These are phyloP conservation scores for Miscanthus sacchariflorus DNA, from an alignment of 202 grass and related monocot species.

Conservation along the genomic window DNA sequence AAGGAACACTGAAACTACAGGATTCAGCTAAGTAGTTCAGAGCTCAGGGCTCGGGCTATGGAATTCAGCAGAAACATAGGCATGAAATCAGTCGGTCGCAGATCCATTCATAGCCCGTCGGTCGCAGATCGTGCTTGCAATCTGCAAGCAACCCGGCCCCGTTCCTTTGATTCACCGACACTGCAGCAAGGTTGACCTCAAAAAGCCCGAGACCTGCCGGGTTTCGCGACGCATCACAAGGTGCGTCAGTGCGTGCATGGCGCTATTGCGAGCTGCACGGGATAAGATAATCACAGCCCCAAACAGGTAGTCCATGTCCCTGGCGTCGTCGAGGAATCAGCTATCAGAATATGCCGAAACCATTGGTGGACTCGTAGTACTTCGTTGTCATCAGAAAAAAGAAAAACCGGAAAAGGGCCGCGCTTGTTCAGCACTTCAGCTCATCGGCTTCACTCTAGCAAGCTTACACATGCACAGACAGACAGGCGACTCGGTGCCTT, in stretches of 20 bases:
- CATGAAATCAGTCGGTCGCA: neutral
- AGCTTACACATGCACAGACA: neutral
- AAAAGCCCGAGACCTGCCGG: constrained; percentile 43
- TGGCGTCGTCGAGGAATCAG: constrained; percentile 35
- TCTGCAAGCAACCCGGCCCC: constrained; percentile 3
- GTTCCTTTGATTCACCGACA: constrained; percentile 36
- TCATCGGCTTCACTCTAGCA: neutral
- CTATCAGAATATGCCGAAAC: constrained; percentile 31
- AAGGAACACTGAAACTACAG: neutral
- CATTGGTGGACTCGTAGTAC: neutral
- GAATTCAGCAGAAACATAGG: neutral
- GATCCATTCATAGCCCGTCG: constrained; percentile 13
- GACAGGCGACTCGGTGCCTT: constrained; percentile 34
- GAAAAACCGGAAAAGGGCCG: neutral
- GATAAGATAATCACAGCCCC: constrained; percentile 25
- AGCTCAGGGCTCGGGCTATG: too few relatives aligned
- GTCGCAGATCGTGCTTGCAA: neutral
- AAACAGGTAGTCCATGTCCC: neutral
- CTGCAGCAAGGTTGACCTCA: constrained; percentile 24
- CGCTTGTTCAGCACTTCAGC: constrained; percentile 5
- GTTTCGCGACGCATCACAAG: constrained; percentile 30
- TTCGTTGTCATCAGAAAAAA: neutral
- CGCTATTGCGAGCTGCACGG: neutral
- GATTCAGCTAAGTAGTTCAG: neutral
- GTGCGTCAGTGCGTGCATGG: neutral